phyloP scores from a whole-genome alignment of 148 eudicot genomes.

The Arctostaphylos glauca region DNA sequence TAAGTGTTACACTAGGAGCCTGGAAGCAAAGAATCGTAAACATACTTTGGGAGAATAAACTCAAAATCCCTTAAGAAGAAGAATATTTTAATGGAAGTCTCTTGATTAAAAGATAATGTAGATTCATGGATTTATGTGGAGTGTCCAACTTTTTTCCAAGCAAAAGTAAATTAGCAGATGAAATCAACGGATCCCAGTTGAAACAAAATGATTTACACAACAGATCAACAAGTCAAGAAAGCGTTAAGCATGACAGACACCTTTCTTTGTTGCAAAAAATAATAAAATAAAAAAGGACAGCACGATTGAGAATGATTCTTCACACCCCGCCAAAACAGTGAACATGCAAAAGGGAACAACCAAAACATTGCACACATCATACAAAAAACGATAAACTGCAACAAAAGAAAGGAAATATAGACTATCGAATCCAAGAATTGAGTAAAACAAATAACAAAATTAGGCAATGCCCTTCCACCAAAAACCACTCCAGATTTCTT shows the following conservation, averaged over 20 bases:
- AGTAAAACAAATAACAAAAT: neutral
- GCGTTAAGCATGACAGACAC: too few relatives aligned
- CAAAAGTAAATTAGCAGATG: neutral
- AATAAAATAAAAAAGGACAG: too few relatives aligned
- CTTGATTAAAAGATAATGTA: neutral
- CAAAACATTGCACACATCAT: neutral
- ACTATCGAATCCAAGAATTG: neutral
- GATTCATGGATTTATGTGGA: neutral
- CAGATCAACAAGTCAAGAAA: neutral
- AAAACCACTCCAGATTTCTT: neutral
- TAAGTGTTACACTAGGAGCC: neutral
- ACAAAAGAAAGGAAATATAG: neutral
- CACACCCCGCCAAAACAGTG: neutral
- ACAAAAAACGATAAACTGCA: neutral
- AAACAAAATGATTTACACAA: neutral
- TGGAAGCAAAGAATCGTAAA: slow-evolving; percentile 4
- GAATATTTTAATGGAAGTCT: neutral
- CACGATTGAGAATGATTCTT: neutral
- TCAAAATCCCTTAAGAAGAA: neutral
- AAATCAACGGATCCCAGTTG: neutral
- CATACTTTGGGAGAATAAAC: neutral
- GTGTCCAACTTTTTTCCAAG: neutral
- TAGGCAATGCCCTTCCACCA: neutral
- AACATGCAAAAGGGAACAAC: neutral
- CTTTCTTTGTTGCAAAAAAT: too few relatives aligned